phyloP scores from a whole-genome alignment of 352 stramenopile genomes.

The Phytophthora hybrid region DNA sequence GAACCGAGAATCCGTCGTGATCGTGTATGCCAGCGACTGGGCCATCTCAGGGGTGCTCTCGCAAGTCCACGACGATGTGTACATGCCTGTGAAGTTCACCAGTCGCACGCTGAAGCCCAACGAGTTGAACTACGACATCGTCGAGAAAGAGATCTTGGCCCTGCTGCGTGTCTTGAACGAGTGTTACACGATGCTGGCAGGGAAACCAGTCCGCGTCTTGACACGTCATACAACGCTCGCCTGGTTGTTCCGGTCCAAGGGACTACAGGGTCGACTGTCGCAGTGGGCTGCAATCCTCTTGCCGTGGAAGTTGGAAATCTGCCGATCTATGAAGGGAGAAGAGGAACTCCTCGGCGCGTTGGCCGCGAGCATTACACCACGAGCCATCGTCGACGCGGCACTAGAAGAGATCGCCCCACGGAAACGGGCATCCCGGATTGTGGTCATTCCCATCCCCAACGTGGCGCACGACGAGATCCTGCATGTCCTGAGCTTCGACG shows the following conservation, averaged over 20 bases:
- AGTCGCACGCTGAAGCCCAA: too few relatives aligned
- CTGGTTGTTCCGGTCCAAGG: not conserved
- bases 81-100: not conserved
- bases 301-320: conserved; percentile 7
- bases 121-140: too few relatives aligned
- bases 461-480: not conserved
- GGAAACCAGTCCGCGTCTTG: conserved; percentile 1
- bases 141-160: too few relatives aligned
- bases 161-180: too few relatives aligned
- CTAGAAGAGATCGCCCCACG: not conserved
- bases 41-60: conserved; percentile 9
- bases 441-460: not conserved
- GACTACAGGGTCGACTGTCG: not conserved
- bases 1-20: not conserved
- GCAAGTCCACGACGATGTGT: conserved; percentile 25
- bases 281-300: too few relatives aligned
- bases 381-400: not conserved
- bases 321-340: conserved; percentile 1
- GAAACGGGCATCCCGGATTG: not conserved
- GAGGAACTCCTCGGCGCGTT: conserved; percentile 1
- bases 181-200: conserved; percentile 7
- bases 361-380: conserved; percentile 10
- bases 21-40: conserved; percentile 6
- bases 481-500: conserved; percentile 13
- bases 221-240: conserved; percentile 6